A percentile compares a stretch with the other conserved stretches of the same genome.
These are phyloP conservation scores for Gymnopilus junonius DNA, from an alignment of 768 basidiomycete genomes.

Conservation along the genomic window DNA sequence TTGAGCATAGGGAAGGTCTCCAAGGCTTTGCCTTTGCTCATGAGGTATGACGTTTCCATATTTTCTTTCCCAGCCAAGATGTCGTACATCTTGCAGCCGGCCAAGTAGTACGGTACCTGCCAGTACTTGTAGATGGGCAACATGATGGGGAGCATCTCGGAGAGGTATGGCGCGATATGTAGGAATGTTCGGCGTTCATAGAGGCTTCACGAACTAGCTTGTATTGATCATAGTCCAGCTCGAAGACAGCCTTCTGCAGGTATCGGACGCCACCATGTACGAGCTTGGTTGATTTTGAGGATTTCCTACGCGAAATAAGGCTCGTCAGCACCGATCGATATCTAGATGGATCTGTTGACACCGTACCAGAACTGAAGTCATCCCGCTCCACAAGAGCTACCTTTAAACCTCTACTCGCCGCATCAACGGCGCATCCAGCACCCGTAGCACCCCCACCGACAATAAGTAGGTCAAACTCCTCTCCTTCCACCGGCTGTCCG, in stretches of 20 bases:
- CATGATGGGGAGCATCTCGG: slow-evolving; percentile 95
- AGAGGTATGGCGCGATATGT: slow-evolving; percentile 94
- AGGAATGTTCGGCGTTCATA: slow-evolving; percentile 93
- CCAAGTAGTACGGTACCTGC: slow-evolving; percentile 97
- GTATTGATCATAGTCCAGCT: slow-evolving; percentile 95
- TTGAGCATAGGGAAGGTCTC: slow-evolving; percentile 98
- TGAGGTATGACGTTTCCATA: slow-evolving; percentile 94
- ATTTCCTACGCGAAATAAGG: slow-evolving; percentile 58
- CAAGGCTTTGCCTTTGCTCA: slow-evolving; percentile 92
- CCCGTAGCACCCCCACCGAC: slow-evolving; percentile 11
- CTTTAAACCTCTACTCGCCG: slow-evolving; percentile 87
- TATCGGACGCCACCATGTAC: slow-evolving; percentile 98
- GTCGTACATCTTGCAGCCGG: slow-evolving; percentile 96
- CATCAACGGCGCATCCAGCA: slow-evolving; percentile 95
- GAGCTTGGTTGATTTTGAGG: slow-evolving; percentile 96
- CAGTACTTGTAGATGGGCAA: slow-evolving; percentile 98
- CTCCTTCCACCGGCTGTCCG: slow-evolving; percentile 10
- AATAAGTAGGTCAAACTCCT: slow-evolving; percentile 30
- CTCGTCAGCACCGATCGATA: neutral
- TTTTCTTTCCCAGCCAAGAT: slow-evolving; percentile 94
- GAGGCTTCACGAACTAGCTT: slow-evolving; percentile 96
- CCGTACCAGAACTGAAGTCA: slow-evolving; percentile 86
- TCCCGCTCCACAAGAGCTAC: slow-evolving; percentile 94
- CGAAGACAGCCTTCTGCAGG: slow-evolving; percentile 94
- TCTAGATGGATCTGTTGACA: neutral